Evolutionary conservation across 805 yeast genomes (phyloP).

Genomic region (Ogataea glucozyma): DNA sequence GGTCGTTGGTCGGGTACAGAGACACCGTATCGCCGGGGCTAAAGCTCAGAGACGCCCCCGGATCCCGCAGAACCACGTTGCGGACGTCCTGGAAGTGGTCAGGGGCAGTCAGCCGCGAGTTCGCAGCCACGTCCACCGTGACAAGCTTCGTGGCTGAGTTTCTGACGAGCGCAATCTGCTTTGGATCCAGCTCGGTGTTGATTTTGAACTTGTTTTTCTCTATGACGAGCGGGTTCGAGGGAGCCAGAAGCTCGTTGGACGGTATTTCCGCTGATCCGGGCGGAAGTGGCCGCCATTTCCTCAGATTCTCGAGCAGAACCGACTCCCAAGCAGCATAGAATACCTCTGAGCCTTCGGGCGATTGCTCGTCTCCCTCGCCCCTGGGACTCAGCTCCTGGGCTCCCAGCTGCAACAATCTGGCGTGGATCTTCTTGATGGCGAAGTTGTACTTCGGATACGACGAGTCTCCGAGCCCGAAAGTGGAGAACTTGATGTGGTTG

Average conservation of each 20-base stretch:
- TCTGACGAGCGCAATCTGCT: slow-evolving; percentile 35
- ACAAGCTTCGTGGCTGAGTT: slow-evolving; percentile 9
- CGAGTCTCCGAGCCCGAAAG: slow-evolving; percentile 93
- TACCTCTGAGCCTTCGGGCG: slow-evolving; percentile 74
- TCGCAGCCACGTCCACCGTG: slow-evolving; percentile 49
- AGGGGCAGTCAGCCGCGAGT: slow-evolving; percentile 61
- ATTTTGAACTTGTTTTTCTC: slow-evolving; percentile 33
- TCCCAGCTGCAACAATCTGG: slow-evolving; percentile 78
- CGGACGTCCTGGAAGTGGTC: slow-evolving; percentile 93
- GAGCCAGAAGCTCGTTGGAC: slow-evolving; percentile 39
- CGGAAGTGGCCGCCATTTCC: slow-evolving; percentile 38
- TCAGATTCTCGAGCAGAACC: slow-evolving; percentile 41
- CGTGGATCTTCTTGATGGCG: slow-evolving; percentile 83
- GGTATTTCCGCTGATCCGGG: slow-evolving; percentile 33
- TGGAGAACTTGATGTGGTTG: slow-evolving; percentile 60
- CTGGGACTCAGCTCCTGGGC: slow-evolving; percentile 69
- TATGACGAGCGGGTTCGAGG: slow-evolving; percentile 35
- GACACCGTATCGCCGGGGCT: slow-evolving; percentile 82
- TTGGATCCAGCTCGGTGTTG: slow-evolving; percentile 30
- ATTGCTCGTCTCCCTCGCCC: slow-evolving; percentile 88
- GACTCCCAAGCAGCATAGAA: slow-evolving; percentile 75
- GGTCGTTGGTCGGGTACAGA: slow-evolving; percentile 72
- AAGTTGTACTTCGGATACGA: slow-evolving; percentile 86
- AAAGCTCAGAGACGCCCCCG: slow-evolving; percentile 37
- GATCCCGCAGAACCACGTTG: slow-evolving; percentile 47